Conservation (phyloP, 208 protist genomes). For the Leishmania tropica region DNA sequence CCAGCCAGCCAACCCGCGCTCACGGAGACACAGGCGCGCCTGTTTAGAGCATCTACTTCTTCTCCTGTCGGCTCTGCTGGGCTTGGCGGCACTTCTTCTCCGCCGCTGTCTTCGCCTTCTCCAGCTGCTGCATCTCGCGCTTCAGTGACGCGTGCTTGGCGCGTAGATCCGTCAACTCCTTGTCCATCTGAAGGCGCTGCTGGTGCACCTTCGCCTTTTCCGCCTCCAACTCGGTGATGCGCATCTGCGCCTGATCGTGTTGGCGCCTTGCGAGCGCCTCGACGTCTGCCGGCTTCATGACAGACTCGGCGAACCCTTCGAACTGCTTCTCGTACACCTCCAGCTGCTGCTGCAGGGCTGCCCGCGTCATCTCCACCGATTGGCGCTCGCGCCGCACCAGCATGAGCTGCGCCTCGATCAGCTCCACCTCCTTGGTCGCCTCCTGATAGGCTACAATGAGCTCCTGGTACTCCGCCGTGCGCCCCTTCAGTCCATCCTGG, state of each 20-base stretch:
- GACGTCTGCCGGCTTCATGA: slow-evolving; percentile 64
- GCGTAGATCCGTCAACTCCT: slow-evolving; percentile 65
- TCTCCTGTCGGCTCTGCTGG: slow-evolving; percentile 41
- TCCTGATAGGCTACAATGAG: slow-evolving; percentile 51
- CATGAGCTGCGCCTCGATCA: slow-evolving; percentile 53
- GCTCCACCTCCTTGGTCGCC: slow-evolving; percentile 48
- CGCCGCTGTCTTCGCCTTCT: slow-evolving; percentile 50
- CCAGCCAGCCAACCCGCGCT: background rate
- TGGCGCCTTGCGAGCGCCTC: slow-evolving; percentile 52
- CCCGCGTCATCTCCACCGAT: slow-evolving; percentile 35
- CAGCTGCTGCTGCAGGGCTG: slow-evolving; percentile 60
- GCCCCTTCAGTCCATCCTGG: slow-evolving; percentile 35
- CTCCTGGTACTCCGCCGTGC: slow-evolving; percentile 44
- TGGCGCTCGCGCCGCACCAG: slow-evolving; percentile 56
- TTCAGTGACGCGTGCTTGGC: slow-evolving; percentile 52
- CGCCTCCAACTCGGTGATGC: slow-evolving; percentile 44
- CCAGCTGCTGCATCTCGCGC: slow-evolving; percentile 53
- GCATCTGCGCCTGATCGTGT: slow-evolving; percentile 43
- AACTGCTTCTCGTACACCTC: slow-evolving; percentile 68
- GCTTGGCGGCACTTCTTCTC: slow-evolving; percentile 80
- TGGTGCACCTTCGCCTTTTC: slow-evolving; percentile 73
- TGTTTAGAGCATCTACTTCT: slow-evolving; percentile 10
- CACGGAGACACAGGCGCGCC: background rate
- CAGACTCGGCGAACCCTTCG: slow-evolving; percentile 43
- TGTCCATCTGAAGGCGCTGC: slow-evolving; percentile 64